Base-by-base conservation (phyloP, 805 yeast species). In the Wickerhamomyces mucosus region DNA sequence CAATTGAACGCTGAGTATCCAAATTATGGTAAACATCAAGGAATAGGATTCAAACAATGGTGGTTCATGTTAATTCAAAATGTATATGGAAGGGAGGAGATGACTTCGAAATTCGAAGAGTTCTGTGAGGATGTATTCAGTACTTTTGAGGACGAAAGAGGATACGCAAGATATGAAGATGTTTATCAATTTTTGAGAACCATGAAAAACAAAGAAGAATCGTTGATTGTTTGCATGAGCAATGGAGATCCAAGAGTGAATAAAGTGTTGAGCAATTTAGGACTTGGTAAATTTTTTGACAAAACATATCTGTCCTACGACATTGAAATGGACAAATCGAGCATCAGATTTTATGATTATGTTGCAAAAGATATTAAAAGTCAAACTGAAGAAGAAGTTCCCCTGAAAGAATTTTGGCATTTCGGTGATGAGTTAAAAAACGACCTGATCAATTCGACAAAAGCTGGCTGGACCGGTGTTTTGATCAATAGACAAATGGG, bases 381-480 rank as follows among this genome's bases (percentile, higher is more conserved):
- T 3, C 49, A 43, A 9, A 32, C 45, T 10, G 27, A 48, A 10
- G 27, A 40, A n/a, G 38, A 43, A 12, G 41, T 46, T 11, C 35
- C 55, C 31, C 37, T 46, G 19, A 29, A 34, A 8, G 39, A 43
- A 10, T 50, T 61, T 4, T 78, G 81, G 82, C 89, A 79, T 48
- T 55, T 78, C 29, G 89, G 89, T 1, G 88, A 79, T 46, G 73
- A 69, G 40, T 50, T 61, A 22, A 53, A 53, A 7, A 70, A 72
- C 31, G 89, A 79, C 47, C 58, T 69, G 34, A 44, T 57, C 11
- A 79, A 75, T 3, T 61, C 77, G 0, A 49, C 57, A 13, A 49
- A 52, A 17, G 64, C 77, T 1, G 86, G 86, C 0, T 70, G 84
- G 72, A 72, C 70, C 32, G 74, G 78, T 5, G 55, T 79, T 1